phyloP scores from a whole-genome alignment of 495 filamentous ascomycete species.

The Xylaria longipes region DNA sequence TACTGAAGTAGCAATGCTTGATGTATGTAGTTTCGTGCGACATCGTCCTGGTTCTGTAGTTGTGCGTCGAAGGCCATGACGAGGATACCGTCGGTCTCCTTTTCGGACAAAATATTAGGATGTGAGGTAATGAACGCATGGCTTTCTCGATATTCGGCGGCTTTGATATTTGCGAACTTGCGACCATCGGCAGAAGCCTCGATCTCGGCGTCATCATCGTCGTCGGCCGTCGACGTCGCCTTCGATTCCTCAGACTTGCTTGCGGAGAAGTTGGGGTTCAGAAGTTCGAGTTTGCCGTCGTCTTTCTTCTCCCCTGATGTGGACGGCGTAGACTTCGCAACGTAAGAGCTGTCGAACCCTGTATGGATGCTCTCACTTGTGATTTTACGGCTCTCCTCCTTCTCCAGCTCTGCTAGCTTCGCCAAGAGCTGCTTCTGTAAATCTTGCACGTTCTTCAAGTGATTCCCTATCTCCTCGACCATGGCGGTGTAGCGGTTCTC shows the following conservation, averaged over 20 bases:
- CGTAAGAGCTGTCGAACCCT: conserved; percentile 85
- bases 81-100: conserved; percentile 88
- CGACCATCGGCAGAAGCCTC: conserved; percentile 77
- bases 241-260: conserved; percentile 32
- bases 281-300: conserved; percentile 70
- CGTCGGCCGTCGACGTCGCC: conserved; percentile 47
- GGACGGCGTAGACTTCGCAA: conserved; percentile 63
- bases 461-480: conserved; percentile 73
- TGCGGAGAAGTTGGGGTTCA: conserved; percentile 69
- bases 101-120: conserved; percentile 79
- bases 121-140: conserved; percentile 77
- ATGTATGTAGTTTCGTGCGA: conserved; percentile 89
- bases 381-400: conserved; percentile 87
- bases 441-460: conserved; percentile 75
- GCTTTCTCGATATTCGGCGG: conserved; percentile 73
- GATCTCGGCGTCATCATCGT: conserved; percentile 68
- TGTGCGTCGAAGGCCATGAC: conserved; percentile 89
- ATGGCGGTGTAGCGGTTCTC: conserved; percentile 73
- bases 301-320: conserved; percentile 49
- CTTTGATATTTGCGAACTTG: conserved; percentile 78
- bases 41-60: conserved; percentile 73
- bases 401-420: conserved; percentile 82
- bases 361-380: conserved; percentile 90
- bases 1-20: conserved; percentile 93
- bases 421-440: conserved; percentile 75